Percentiles rank a stretch among this genome's conserved stretches.
Conservation (phyloP, 2,329 filamentous ascomycete species). For the Exophiala bonariae region DNA sequence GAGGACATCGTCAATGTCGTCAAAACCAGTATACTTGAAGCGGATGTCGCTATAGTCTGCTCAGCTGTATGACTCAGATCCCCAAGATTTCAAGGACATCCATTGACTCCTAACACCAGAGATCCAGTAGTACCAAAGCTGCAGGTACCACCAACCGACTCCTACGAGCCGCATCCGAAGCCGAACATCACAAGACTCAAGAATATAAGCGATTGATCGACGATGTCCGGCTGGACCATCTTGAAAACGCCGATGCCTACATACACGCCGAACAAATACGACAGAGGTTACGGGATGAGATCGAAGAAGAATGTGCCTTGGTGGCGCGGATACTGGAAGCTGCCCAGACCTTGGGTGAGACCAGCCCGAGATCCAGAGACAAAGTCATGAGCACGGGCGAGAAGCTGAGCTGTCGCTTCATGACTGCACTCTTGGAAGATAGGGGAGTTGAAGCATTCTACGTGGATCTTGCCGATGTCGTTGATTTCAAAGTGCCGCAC, state of each 20-base stretch:
- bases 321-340: slow-evolving; percentile 73
- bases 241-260: slow-evolving; percentile 66
- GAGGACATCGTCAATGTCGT: slow-evolving; percentile 74
- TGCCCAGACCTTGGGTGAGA: slow-evolving; percentile 63
- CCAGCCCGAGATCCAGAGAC: slow-evolving; percentile 76
- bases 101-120: slow-evolving; percentile 28
- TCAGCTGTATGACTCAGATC: slow-evolving; percentile 59
- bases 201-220: slow-evolving; percentile 74
- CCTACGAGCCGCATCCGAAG: slow-evolving; percentile 50
- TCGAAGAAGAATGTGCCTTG: slow-evolving; percentile 77
- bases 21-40: slow-evolving; percentile 61
- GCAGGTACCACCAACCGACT: slow-evolving; percentile 86
- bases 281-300: slow-evolving; percentile 61
- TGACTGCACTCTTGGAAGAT: slow-evolving; percentile 81
- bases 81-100: neutral
- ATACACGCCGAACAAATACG: slow-evolving; percentile 59
- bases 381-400: slow-evolving; percentile 93
- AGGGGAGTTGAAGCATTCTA: slow-evolving; percentile 81
- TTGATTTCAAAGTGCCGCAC: slow-evolving; percentile 63
- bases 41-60: slow-evolving; percentile 88
- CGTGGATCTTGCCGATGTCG: slow-evolving; percentile 80
- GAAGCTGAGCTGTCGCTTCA: slow-evolving; percentile 90
- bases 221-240: slow-evolving; percentile 79
- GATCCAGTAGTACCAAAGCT: slow-evolving; percentile 90
- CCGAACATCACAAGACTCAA: slow-evolving; percentile 44